phyloP scores from a whole-genome alignment of 2,329 filamentous ascomycete species.

The Beauveria sp. region DNA sequence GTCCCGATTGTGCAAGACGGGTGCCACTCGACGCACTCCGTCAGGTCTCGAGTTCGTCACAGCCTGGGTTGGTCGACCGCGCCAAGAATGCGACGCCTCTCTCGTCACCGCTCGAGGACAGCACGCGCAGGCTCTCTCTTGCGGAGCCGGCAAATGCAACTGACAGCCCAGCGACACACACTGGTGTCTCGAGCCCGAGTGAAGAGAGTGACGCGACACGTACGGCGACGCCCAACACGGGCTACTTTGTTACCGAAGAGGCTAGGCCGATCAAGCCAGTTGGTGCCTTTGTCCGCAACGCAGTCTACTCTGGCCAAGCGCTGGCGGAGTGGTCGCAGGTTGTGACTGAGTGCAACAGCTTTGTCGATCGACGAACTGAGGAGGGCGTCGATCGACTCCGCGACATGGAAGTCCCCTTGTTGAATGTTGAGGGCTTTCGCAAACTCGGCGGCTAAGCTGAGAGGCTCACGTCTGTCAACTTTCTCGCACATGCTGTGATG shows the following conservation, averaged over 20 bases:
- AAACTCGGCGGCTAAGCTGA: conserved; percentile 24
- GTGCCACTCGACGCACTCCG: conserved; percentile 25
- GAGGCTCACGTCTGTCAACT: conserved; percentile 6
- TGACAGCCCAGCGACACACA: conserved; percentile 16
- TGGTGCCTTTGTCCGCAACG: conserved; percentile 37
- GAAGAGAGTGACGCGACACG: conserved; percentile 14
- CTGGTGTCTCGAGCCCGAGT: conserved; percentile 15
- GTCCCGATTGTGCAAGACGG: conserved; percentile 14
- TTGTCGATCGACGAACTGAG: conserved; percentile 65
- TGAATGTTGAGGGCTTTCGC: conserved; percentile 36
- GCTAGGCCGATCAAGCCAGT: conserved; percentile 39
- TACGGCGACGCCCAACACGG: conserved; percentile 9
- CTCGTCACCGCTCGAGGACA: conserved; percentile 24
- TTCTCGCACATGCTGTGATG: no score
- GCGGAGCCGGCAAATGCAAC: conserved; percentile 9
- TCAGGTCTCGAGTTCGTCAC: conserved; percentile 35
- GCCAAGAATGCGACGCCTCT: conserved; percentile 35
- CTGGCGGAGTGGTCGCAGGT: conserved; percentile 73
- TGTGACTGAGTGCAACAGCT: conserved; percentile 72
- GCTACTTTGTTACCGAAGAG: conserved; percentile 4
- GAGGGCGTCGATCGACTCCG: conserved; percentile 62
- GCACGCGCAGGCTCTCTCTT: conserved; percentile 17
- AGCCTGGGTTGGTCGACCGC: background rate
- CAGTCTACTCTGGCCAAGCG: conserved; percentile 62
- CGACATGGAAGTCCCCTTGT: conserved; percentile 53